These are phyloP conservation scores for Fusarium lyarnte DNA, from an alignment of 2,329 filamentous ascomycete genomes.

Conservation along the genomic window DNA sequence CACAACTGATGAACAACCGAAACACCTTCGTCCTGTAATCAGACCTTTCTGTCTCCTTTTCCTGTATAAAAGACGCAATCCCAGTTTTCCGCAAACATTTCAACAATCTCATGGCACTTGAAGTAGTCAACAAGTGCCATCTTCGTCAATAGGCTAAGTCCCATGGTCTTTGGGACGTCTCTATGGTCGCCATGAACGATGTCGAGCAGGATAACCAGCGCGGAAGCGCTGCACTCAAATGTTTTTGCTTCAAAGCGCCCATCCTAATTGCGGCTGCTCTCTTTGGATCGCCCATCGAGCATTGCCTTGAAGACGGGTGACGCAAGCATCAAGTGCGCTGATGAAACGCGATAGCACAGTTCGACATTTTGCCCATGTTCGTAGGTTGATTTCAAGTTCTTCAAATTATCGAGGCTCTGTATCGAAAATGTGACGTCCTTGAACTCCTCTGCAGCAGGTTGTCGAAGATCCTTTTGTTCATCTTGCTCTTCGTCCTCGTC, in stretches of 20 bases:
- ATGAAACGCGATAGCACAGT: neutral
- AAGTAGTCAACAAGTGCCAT: slow-evolving; percentile 43
- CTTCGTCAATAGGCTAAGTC: slow-evolving; percentile 24
- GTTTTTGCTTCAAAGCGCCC: neutral
- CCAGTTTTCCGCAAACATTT: neutral
- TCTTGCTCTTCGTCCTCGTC: no score
- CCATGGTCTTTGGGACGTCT: slow-evolving; percentile 13
- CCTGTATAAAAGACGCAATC: accelerated
- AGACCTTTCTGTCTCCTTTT: accelerated
- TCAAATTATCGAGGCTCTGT: neutral
- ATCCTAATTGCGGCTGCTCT: accelerated
- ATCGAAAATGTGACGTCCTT: accelerated
- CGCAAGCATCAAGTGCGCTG: neutral
- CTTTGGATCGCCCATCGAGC: neutral
- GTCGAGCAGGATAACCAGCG: slow-evolving; percentile 35
- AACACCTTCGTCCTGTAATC: accelerated
- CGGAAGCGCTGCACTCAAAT: slow-evolving; percentile 24
- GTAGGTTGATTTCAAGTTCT: accelerated
- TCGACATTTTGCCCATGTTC: neutral
- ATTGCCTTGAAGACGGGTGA: neutral
- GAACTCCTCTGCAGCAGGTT: accelerated
- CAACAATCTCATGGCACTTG: slow-evolving; percentile 32
- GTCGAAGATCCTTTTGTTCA: neutral
- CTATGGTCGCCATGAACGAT: slow-evolving; percentile 39
- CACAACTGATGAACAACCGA: accelerated